Percentiles rank a stretch among this genome's conserved stretches.
Evolutionary conservation across 805 yeast species (phyloP).

Genomic region (Metschnikowia proteae): DNA sequence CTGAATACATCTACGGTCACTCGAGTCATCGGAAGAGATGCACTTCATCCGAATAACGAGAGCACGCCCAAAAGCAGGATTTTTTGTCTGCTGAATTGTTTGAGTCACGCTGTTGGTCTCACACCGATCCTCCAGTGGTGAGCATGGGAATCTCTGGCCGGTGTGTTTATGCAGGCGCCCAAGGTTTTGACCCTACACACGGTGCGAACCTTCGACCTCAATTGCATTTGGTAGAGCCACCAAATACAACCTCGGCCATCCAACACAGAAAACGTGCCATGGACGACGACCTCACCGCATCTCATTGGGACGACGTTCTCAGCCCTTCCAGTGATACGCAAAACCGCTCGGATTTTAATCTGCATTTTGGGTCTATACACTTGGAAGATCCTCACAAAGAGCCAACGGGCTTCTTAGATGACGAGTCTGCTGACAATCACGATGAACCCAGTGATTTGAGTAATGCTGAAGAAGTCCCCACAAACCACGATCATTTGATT

Average conservation of each 20-base stretch:
- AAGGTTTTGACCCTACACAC: background rate
- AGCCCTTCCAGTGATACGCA: conserved; percentile 23
- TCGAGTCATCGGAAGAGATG: no score
- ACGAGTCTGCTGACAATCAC: conserved; percentile 12
- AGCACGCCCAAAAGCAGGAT: no score
- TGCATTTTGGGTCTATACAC: conserved; percentile 15
- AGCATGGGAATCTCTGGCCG: background rate
- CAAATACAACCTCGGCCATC: background rate
- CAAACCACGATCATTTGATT: background rate
- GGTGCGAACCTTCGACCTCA: background rate
- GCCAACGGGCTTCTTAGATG: conserved; percentile 6
- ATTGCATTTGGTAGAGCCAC: background rate
- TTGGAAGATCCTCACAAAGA: conserved; percentile 14
- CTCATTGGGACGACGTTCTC: conserved; percentile 61
- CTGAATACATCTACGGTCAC: no score
- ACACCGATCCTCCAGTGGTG: background rate
- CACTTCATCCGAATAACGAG: no score
- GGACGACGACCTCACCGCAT: conserved; percentile 51
- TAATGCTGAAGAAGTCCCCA: conserved; percentile 8
- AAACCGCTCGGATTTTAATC: conserved; percentile 7
- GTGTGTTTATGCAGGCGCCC: background rate
- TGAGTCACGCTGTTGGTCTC: no score
- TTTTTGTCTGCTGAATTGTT: no score
- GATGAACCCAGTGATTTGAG: conserved; percentile 17
- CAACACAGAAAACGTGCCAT: conserved; percentile 16